phyloP scores from a whole-genome alignment of 257 asterid genomes.

The Mentha longifolia region DNA sequence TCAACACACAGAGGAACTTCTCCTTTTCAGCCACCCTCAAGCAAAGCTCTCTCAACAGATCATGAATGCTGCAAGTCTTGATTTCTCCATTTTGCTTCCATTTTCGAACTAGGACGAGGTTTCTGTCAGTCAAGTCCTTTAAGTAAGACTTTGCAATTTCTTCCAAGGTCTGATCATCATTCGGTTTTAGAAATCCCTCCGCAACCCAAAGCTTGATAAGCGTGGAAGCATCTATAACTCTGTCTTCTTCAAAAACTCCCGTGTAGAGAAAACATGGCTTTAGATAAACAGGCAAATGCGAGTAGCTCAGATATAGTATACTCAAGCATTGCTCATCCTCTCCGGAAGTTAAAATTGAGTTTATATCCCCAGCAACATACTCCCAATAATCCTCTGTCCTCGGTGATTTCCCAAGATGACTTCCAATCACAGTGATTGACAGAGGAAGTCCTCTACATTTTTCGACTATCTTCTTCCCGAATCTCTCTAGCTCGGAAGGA shows the following conservation, averaged over 20 bases:
- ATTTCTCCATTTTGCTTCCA: background rate
- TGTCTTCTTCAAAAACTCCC: background rate
- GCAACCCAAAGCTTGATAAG: background rate
- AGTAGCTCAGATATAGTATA: background rate
- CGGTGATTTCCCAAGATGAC: background rate
- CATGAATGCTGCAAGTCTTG: background rate
- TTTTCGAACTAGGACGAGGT: background rate
- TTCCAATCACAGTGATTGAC: background rate
- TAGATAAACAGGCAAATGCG: background rate
- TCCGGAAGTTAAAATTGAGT: background rate
- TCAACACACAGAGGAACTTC: conserved; percentile 1
- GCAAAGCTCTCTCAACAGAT: conserved; percentile 5
- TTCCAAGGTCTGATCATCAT: background rate
- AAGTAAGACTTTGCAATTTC: background rate
- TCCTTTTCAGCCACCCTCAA: background rate
- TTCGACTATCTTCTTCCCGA: background rate
- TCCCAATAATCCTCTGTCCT: background rate
- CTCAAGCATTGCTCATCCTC: background rate
- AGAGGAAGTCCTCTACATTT: conserved; percentile 6
- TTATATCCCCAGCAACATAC: background rate
- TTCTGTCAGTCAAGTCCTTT: background rate
- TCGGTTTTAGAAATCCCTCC: background rate
- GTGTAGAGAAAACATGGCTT: conserved; percentile 3
- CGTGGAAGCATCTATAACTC: background rate
- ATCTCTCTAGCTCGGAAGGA: background rate